Evolutionary conservation across 805 yeast species (phyloP), one percentile per base, ranked within the genome.

Genomic region (Zygosaccharomyces gambellarensis): DNA sequence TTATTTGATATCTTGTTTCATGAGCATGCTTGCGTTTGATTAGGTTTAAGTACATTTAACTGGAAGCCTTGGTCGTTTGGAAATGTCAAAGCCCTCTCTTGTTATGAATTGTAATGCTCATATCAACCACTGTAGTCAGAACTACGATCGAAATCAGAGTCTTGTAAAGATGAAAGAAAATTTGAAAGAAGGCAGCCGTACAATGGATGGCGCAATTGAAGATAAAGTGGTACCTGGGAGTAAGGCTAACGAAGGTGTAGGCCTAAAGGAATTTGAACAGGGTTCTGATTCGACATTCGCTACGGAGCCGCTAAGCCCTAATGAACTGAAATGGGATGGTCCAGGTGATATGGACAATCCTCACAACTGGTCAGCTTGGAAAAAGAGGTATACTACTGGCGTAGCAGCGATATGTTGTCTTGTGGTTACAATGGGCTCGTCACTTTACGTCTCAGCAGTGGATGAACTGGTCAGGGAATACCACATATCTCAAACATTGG

Each of bases 401-500:
- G 74, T 80, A 4, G 79, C 82, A 11, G 89, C 90, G 2, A 51
- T 71, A 21, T 70, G 81, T 43, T 85, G 90, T 72, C 72, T 85
- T 31, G 85, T 81, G 30, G 84, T 84, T 29, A 80, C 90, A 0
- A 76, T 86, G 63, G 92, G 94, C 22, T 83, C 90, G 0, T 85
- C 92, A 0, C 71, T 85, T 47, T 86, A 74, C 58, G 86, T 84
- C 23, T 75, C 79, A 48, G 85, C 90, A 51, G 76, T 83, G 1
- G 77, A 80, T 2, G 82, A 79, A 52, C 64, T 85, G 59, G 65
- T 69, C 28, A 25, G 9, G 9, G 58, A 49, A 50, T 77, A 84
- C 63, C 70, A 72, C n/a, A 74, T 77, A 10, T 82, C 36, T 71
- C 85, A 50, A 25, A 25, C 28, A 25, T 25, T 25, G 28, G 83